Evolutionary conservation across 1,284 basidiomycete genomes (phyloP).

Genomic region (Tilletiopsis washingtonensis): DNA sequence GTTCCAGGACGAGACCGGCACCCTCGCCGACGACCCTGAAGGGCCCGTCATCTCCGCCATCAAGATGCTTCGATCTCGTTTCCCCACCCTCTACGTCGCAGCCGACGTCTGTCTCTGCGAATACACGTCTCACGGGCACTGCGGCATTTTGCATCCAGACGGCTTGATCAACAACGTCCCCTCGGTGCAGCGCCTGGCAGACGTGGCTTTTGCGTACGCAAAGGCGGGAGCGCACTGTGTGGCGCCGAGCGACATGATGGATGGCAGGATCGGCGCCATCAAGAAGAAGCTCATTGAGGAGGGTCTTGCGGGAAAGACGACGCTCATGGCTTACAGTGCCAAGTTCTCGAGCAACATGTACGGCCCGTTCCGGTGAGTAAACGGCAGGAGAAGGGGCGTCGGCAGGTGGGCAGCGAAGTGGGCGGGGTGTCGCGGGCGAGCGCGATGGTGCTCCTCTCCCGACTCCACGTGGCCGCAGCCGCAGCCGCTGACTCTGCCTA

Average conservation of each 20-base stretch:
- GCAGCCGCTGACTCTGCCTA: neutral
- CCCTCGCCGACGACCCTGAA: constrained; percentile 76
- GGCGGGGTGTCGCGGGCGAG: no score
- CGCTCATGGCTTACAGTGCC: constrained; percentile 95
- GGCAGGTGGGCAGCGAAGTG: neutral
- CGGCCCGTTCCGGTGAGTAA: constrained; percentile 80
- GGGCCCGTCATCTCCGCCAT: constrained; percentile 93
- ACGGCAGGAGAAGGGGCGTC: no score
- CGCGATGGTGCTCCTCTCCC: neutral
- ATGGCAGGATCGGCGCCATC: constrained; percentile 83
- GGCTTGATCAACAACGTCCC: constrained; percentile 57
- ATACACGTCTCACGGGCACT: constrained; percentile 97
- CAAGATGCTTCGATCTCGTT: constrained; percentile 65
- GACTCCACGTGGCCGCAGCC: neutral
- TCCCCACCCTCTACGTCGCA: constrained; percentile 65
- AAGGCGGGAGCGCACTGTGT: constrained; percentile 93
- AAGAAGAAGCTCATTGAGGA: constrained; percentile 74
- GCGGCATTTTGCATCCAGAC: constrained; percentile 69
- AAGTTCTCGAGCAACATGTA: constrained; percentile 97
- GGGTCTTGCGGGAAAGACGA: constrained; percentile 62
- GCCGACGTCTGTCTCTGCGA: constrained; percentile 99
- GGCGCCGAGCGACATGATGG: constrained; percentile 99
- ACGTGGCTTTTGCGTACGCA: constrained; percentile 88
- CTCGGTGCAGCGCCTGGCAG: constrained; percentile 68
- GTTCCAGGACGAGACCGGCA: constrained; percentile 67